Evolutionary conservation across 1,139 yeast species (phyloP).

Genomic region (Scheffersomyces lignicola): DNA sequence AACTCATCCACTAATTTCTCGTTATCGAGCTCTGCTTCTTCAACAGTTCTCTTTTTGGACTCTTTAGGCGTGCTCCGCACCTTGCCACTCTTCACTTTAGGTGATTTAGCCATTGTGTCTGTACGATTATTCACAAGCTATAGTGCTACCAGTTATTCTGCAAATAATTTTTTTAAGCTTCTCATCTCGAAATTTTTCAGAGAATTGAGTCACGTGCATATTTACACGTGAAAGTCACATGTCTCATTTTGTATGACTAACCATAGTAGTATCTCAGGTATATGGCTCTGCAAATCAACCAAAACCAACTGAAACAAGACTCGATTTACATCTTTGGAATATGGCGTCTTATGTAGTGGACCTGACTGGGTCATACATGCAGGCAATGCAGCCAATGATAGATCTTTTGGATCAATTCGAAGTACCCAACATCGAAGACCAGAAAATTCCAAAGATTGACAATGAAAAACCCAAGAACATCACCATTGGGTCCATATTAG

Average conservation of each 20-base stretch:
- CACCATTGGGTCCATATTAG: constrained; percentile 28
- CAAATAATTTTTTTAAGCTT: not conserved
- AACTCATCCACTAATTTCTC: constrained; percentile 48
- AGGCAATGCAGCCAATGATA: constrained; percentile 70
- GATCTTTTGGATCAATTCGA: constrained; percentile 40
- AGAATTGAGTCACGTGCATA: not conserved
- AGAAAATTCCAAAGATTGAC: constrained; percentile 33
- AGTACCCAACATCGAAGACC: constrained; percentile 14
- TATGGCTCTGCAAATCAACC: too few species aligned
- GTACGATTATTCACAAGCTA: constrained; percentile 2
- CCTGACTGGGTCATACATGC: constrained; percentile 77
- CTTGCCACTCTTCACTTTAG: constrained; percentile 4
- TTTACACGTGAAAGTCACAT: constrained; percentile 1
- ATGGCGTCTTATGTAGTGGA: constrained; percentile 47
- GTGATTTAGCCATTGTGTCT: constrained; percentile 6
- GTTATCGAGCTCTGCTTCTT: constrained; percentile 32
- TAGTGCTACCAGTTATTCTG: not conserved
- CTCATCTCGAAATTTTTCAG: not conserved
- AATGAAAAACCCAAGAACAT: constrained; percentile 29
- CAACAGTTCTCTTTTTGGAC: constrained; percentile 18
- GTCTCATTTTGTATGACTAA: not conserved
- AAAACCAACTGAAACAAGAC: too few species aligned
- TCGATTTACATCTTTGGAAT: too few species aligned
- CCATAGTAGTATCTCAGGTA: not conserved
- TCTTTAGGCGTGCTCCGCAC: constrained; percentile 3